Evolutionary conservation across 352 stramenopile species (phyloP).

Genomic region (Phytophthora pinifolia): DNA sequence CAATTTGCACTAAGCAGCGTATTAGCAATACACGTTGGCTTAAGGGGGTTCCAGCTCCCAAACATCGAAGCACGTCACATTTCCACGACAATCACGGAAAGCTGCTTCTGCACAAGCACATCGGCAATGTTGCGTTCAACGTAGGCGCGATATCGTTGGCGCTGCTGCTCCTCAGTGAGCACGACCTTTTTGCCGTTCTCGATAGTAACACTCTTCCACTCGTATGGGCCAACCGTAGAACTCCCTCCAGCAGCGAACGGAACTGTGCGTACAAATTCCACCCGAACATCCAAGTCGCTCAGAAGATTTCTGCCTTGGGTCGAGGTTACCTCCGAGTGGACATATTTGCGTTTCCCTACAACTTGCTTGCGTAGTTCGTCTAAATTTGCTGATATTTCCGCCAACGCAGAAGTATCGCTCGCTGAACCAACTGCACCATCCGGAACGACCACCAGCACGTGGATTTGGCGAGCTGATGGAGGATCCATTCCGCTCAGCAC

Average conservation of each 20-base stretch:
- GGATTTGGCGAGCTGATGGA: no score
- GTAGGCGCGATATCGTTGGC: constrained; percentile 29
- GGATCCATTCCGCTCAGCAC: no score
- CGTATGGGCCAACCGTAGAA: constrained; percentile 17
- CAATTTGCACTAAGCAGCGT: no score
- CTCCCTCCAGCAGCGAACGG: constrained; percentile 14
- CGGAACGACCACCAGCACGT: no score
- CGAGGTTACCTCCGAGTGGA: constrained; percentile 29
- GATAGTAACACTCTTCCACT: constrained; percentile 11
- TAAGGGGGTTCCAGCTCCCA: no score
- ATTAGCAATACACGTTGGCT: no score
- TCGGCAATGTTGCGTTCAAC: constrained; percentile 36
- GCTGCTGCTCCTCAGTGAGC: constrained; percentile 35
- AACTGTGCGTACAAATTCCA: constrained; percentile 9
- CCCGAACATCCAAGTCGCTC: constrained; percentile 23
- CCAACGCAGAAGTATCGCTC: no score
- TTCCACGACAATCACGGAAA: constrained; percentile 40
- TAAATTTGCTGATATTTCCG: no score
- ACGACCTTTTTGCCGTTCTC: neutral
- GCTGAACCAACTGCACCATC: no score
- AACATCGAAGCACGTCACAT: no score
- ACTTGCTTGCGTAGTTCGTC: no score
- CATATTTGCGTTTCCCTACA: constrained; percentile 8
- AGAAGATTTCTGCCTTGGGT: constrained; percentile 25
- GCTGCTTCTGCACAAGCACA: constrained; percentile 28